A percentile compares a stretch with the other conserved stretches of the same genome.
Conservation (phyloP, 2,329 filamentous ascomycete genomes). For the Rugonectria rugulosa region DNA sequence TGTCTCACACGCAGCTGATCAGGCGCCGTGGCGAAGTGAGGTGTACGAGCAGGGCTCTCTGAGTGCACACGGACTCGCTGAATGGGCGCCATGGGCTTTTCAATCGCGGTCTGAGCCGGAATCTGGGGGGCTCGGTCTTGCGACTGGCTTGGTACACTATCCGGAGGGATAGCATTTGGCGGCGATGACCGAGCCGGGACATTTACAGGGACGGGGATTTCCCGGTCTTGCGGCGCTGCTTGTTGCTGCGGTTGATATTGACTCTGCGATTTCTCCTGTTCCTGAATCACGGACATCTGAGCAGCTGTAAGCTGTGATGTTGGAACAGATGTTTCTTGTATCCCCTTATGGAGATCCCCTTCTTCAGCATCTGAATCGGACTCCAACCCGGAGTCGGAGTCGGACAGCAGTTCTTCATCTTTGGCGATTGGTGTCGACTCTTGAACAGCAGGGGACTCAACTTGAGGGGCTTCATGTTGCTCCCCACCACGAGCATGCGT, state of each 20-base stretch:
- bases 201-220: conserved; percentile 43
- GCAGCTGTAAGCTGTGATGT: not conserved
- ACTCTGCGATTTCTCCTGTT: conserved; percentile 54
- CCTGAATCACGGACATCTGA: conserved; percentile 55
- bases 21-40: conserved; percentile 69
- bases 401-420: not conserved
- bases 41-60: conserved; percentile 70
- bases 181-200: conserved; percentile 41
- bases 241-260: too few species aligned
- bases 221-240: conserved; percentile 3
- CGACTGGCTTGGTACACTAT: conserved; percentile 8
- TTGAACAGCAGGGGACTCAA: not conserved
- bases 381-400: conserved; percentile 18
- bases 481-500: conserved; percentile 11
- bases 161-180: conserved; percentile 2
- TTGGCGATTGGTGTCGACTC: not conserved
- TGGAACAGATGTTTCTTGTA: not conserved
- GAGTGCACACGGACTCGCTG: conserved; percentile 52
- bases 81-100: conserved; percentile 27
- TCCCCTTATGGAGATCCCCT: too few species aligned
- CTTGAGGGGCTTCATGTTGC: not conserved
- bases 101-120: not conserved
- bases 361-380: conserved; percentile 17
- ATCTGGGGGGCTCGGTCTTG: not conserved
- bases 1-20: conserved; percentile 67